Conservation (phyloP, 2,329 filamentous ascomycete genomes). For the Paraphoma sp. region DNA sequence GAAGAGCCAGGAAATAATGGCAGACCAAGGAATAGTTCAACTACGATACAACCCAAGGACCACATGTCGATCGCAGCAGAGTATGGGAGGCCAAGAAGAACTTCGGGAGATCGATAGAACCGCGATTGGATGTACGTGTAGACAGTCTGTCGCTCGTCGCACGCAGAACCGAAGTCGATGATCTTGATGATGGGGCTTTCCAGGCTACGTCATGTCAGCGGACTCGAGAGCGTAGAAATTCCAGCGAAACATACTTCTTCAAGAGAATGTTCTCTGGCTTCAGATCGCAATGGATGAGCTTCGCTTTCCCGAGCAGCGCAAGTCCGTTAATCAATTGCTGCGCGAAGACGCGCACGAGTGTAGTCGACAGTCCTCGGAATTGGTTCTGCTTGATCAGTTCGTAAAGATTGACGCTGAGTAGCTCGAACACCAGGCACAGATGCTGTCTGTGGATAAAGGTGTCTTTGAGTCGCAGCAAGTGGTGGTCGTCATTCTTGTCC, state of each 20-base stretch:
- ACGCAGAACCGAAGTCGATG: constrained; percentile 98
- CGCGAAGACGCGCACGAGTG: constrained; percentile 94
- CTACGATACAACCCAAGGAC: constrained; percentile 97
- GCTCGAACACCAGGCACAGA: constrained; percentile 93
- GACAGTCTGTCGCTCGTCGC: constrained; percentile 96
- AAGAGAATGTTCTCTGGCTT: constrained; percentile 98
- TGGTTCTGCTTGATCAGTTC: constrained; percentile 99
- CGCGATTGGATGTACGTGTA: constrained; percentile 99
- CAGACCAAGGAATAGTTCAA: constrained; percentile 93
- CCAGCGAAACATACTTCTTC: constrained; percentile 73
- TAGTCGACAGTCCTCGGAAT: constrained; percentile 95
- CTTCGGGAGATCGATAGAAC: constrained; percentile 97
- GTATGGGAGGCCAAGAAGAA: constrained; percentile 92
- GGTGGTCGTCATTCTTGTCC: constrained; percentile 98
- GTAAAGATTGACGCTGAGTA: constrained; percentile 96
- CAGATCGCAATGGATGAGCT: constrained; percentile 95
- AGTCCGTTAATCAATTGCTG: constrained; percentile 95
- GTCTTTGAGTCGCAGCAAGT: constrained; percentile 91
- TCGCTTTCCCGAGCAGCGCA: constrained; percentile 91
- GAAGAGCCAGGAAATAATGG: constrained; percentile 96
- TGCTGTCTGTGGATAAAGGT: constrained; percentile 98
- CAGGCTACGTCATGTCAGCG: constrained; percentile 59
- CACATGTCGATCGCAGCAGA: constrained; percentile 99
- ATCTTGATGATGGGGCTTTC: constrained; percentile 99
- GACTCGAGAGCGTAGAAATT: neutral